Evolutionary conservation across 768 basidiomycete genomes (phyloP).

Genomic region (Brasilioporus rufonigricans): DNA sequence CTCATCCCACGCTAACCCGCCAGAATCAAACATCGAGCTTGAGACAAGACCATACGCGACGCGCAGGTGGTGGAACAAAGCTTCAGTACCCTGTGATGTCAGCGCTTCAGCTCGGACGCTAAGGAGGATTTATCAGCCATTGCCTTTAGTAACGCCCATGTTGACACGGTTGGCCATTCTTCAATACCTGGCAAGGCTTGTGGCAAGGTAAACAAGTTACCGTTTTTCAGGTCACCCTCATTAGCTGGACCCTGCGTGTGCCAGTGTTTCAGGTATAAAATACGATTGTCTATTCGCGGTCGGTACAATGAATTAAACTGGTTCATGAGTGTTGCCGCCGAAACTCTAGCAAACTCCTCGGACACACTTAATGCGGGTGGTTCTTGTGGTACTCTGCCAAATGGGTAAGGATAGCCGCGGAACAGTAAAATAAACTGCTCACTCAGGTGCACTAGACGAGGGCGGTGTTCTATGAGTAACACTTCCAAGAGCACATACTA

Average conservation of each 20-base stretch:
- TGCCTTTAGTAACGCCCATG: background rate
- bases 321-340: slow-evolving; percentile 3
- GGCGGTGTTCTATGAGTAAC: slow-evolving; percentile 8
- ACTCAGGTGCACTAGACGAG: slow-evolving; percentile 77
- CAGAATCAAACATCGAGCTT: background rate
- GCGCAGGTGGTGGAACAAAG: background rate
- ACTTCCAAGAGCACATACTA: background rate
- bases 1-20: background rate
- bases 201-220: background rate
- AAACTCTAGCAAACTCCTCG: background rate
- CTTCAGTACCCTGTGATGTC: background rate
- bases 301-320: slow-evolving; percentile 21
- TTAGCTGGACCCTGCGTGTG: background rate
- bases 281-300: slow-evolving; percentile 25
- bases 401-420: slow-evolving; percentile 21
- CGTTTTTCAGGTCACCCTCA: slow-evolving; percentile 2
- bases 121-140: background rate
- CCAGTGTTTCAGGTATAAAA: slow-evolving; percentile 12
- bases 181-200: background rate
- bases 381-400: slow-evolving; percentile 85
- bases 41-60: background rate
- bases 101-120: background rate
- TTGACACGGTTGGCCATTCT: background rate
- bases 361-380: slow-evolving; percentile 62
- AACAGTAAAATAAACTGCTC: slow-evolving; percentile 31